phyloP scores from a whole-genome alignment of 2,329 filamentous ascomycete genomes.

The Fusarium papillatum region DNA sequence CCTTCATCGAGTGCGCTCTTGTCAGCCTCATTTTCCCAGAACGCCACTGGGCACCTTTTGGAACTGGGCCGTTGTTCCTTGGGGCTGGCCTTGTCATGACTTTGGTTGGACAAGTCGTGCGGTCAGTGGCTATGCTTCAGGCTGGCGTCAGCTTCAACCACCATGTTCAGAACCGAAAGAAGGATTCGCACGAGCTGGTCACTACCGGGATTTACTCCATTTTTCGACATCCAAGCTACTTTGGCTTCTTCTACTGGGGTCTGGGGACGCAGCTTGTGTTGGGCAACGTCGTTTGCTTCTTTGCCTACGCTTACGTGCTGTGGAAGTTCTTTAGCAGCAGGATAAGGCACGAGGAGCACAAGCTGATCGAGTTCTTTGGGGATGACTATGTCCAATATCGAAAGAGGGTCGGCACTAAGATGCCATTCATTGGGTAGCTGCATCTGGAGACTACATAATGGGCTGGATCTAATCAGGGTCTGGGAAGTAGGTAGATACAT shows the following conservation, averaged over 20 bases:
- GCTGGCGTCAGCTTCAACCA: conserved; percentile 95
- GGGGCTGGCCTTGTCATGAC: conserved; percentile 75
- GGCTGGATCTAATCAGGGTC: not conserved
- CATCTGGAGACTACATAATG: not conserved
- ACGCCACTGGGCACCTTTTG: conserved; percentile 60
- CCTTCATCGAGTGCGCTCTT: conserved; percentile 79
- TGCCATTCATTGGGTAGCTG: conserved; percentile 73
- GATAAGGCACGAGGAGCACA: conserved; percentile 83
- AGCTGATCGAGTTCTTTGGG: conserved; percentile 86
- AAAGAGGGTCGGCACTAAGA: conserved; percentile 78
- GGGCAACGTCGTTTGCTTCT: conserved; percentile 85
- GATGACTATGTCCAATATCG: conserved; percentile 84
- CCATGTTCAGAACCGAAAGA: conserved; percentile 79
- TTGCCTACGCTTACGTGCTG: conserved; percentile 80
- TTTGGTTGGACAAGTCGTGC: conserved; percentile 78
- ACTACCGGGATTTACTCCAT: conserved; percentile 83
- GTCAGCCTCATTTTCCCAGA: conserved; percentile 68
- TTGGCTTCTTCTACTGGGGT: conserved; percentile 99
- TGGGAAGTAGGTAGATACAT: not conserved
- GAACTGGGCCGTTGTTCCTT: conserved; percentile 56
- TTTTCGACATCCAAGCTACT: conserved; percentile 92
- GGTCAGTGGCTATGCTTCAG: conserved; percentile 89
- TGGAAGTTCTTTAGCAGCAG: conserved; percentile 88
- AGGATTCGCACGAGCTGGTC: conserved; percentile 82
- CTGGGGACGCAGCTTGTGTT: conserved; percentile 93